Conservation (phyloP, 345 rosid genomes). For the Eucalyptus shirleyi region DNA sequence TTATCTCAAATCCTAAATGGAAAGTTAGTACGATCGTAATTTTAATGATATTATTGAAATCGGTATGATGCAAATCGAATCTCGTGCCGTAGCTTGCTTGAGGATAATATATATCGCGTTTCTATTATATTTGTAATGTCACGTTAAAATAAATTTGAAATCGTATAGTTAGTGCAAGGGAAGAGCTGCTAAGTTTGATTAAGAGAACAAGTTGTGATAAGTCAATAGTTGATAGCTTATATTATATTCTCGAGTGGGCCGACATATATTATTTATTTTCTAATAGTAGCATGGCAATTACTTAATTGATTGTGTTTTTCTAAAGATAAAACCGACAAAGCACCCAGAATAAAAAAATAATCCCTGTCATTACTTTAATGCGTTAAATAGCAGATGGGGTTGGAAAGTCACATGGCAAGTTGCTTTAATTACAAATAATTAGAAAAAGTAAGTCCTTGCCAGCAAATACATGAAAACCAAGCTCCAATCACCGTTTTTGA, state of each 20-base stretch:
- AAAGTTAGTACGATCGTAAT: not conserved
- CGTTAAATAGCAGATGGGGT: not conserved
- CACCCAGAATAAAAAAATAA: not conserved
- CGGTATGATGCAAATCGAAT: not conserved
- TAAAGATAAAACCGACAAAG: not conserved
- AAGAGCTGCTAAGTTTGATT: not conserved
- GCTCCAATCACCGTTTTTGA: not conserved
- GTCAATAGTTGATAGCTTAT: not conserved
- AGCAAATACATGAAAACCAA: not conserved
- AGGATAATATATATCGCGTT: not conserved
- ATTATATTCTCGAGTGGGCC: not conserved
- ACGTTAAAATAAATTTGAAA: not conserved
- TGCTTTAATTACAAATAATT: not conserved
- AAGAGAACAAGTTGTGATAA: not conserved
- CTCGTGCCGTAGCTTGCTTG: not conserved
- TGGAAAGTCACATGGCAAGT: not conserved
- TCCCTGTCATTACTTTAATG: not conserved
- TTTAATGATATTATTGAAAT: not conserved
- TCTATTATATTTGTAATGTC: not conserved
- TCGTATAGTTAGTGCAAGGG: fast-evolving
- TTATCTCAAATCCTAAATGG: not conserved
- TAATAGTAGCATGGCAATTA: not conserved
- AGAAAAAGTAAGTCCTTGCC: not conserved
- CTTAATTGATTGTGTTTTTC: not conserved
- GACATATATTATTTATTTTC: not conserved